phyloP scores from a whole-genome alignment of 2,329 filamentous ascomycete genomes.

The Claviceps pazoutovae region DNA sequence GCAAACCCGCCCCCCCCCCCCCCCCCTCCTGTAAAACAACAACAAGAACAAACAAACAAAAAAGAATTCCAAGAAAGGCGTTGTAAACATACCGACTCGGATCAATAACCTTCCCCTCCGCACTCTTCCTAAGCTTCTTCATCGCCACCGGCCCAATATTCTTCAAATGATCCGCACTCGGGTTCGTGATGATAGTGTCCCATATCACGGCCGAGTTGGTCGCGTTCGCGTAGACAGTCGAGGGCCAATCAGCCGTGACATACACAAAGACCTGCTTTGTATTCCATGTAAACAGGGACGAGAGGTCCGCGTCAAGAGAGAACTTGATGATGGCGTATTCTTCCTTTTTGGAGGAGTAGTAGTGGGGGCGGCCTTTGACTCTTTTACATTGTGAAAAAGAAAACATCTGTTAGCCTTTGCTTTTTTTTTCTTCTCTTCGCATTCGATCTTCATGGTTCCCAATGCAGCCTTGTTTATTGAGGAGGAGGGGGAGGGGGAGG shows the following conservation, averaged over 20 bases:
- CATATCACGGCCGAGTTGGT: constrained; percentile 76
- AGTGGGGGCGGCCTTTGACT: constrained; percentile 83
- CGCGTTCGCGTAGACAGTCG: constrained; percentile 19
- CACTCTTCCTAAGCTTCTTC: constrained; percentile 47
- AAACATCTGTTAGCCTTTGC: not conserved
- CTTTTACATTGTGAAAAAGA: constrained; percentile 28
- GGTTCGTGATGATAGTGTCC: constrained; percentile 82
- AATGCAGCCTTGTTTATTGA: too few relatives aligned
- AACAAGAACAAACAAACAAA: too few relatives aligned
- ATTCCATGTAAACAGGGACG: constrained; percentile 95
- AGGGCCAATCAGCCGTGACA: constrained; percentile 65
- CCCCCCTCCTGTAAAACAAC: not conserved
- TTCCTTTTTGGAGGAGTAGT: constrained; percentile 84
- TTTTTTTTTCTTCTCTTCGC: not conserved
- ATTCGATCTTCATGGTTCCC: not conserved
- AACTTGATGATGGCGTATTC: constrained; percentile 94
- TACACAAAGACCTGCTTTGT: constrained; percentile 98
- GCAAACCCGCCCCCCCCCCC: not conserved
- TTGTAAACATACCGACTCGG: constrained; percentile 33
- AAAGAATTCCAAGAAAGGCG: too few relatives aligned
- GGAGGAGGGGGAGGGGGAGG: too few relatives aligned
- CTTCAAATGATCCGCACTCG: constrained; percentile 47
- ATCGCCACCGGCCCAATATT: constrained; percentile 46
- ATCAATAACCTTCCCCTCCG: constrained; percentile 46
- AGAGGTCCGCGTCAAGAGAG: constrained; percentile 81